phyloP scores from a whole-genome alignment of 768 basidiomycete genomes.

The Boletus subparvulus region DNA sequence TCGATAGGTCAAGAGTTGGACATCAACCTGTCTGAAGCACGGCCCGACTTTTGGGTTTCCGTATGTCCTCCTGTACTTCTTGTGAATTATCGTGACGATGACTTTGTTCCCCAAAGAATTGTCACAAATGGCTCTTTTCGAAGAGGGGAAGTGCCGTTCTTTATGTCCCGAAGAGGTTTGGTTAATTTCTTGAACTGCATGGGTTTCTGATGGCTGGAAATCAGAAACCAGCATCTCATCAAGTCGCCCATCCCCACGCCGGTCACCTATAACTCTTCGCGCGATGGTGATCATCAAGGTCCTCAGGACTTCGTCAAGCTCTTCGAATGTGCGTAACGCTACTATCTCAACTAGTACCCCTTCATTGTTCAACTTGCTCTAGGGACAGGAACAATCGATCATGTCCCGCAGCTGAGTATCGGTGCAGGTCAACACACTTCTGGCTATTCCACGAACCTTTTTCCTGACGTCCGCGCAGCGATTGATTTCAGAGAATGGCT shows the following conservation, averaged over 20 bases:
- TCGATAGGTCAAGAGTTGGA: slow-evolving; percentile 68
- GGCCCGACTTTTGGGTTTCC: slow-evolving; percentile 79
- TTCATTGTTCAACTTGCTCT: neutral
- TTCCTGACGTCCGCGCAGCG: slow-evolving; percentile 40
- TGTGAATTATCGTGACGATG: neutral
- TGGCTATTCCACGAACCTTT: neutral
- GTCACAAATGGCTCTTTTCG: slow-evolving; percentile 82
- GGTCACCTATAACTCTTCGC: slow-evolving; percentile 48
- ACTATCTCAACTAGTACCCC: neutral
- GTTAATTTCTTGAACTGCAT: neutral
- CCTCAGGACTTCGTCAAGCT: slow-evolving; percentile 47
- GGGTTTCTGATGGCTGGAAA: neutral
- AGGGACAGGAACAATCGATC: slow-evolving; percentile 71
- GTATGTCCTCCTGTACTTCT: slow-evolving; percentile 38
- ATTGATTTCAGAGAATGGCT: slow-evolving; percentile 70
- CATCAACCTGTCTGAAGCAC: slow-evolving; percentile 52
- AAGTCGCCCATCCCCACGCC: slow-evolving; percentile 60
- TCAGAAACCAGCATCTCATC: slow-evolving; percentile 64
- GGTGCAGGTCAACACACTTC: slow-evolving; percentile 40
- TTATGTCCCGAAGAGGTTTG: slow-evolving; percentile 68
- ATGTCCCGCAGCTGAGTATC: slow-evolving; percentile 52
- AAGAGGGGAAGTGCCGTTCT: slow-evolving; percentile 68
- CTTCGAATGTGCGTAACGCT: slow-evolving; percentile 39
- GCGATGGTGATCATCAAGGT: slow-evolving; percentile 31
- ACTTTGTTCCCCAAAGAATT: slow-evolving; percentile 48